Base-by-base conservation (phyloP, 2,329 filamentous ascomycete genomes). In the Stagonosporopsis vannaccii region DNA sequence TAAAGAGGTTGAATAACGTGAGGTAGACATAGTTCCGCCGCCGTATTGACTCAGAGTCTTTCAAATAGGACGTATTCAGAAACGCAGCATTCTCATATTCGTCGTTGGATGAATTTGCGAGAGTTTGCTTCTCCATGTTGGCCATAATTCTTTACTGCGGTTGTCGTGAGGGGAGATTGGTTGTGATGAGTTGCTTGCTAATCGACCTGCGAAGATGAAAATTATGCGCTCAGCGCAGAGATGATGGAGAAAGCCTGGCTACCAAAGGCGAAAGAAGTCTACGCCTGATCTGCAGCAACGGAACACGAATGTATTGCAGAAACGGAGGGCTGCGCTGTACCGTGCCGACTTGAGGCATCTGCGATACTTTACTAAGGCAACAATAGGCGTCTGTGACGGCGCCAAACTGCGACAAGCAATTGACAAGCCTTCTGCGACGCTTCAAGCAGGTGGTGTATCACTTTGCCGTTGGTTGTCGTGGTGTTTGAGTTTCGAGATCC, bases 1-100 rank as follows among this genome's bases (percentile, higher is more conserved):
- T 43, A 51, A 74, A 73, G 23, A 74, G 65, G 45, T 74, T 74
- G 52, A 69, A 63, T 8, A 73, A 61, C 1, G 70, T 72, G 9
- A 74, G 62, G 44, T 67, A 73, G 32, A 68, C 55, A 41, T 68
- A 67, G 48, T 61, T 65, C n/a, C 58, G 64, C 55, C 64, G 65
- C 57, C 56, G 52, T 51, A 60, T 56, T 6, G 52, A 43, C 4
- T 72, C 67, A 1, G 56, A 52, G 15, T 73, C 65, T 47, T 60
- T 61, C 40, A 66, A 50, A 43, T 66, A 62, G 11, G 65, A 58
- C 42, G 50, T 62, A 57, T 62, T 64, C 41, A 74, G 67, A 44
- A 74, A 68, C 15, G 71, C 61, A n/a, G 68, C 61, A 26, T 63
- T 65, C 42, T 74, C 72, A 35, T 61, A 63, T 45, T 71, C 70